Percentiles rank a stretch among this genome's conserved stretches.
phyloP scores from a whole-genome alignment of 352 stramenopile species.

The Globisporangium lucens region DNA sequence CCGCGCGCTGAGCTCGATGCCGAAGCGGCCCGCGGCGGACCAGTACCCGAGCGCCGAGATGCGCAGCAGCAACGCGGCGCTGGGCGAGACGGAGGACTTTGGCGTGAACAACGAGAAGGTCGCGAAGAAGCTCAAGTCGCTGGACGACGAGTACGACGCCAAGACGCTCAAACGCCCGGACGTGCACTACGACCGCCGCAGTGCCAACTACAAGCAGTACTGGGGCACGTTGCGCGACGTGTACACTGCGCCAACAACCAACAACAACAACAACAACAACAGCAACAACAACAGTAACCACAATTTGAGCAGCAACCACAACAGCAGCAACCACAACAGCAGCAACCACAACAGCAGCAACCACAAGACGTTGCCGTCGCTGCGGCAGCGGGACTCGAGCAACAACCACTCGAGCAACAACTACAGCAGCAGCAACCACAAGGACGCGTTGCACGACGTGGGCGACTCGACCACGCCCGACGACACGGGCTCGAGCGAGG shows the following conservation, averaged over 20 bases:
- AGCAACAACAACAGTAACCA: background rate
- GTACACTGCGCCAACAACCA: conserved; percentile 33
- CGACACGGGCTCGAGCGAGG: conserved; percentile 37
- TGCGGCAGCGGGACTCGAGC: conserved; percentile 6
- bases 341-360: background rate
- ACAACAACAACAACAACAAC: conserved; percentile 18
- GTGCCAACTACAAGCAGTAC: conserved; percentile 65
- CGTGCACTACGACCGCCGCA: conserved; percentile 43
- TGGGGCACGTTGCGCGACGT: conserved; percentile 67
- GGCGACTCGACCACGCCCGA: conserved; percentile 56
- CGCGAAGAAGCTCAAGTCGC: conserved; percentile 67
- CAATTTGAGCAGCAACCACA: background rate
- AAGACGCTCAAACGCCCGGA: conserved; percentile 41
- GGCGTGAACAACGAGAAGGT: conserved; percentile 59
- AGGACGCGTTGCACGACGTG: conserved; percentile 10
- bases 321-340: conserved; percentile 6
- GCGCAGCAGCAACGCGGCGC: conserved; percentile 2
- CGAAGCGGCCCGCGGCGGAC: conserved; percentile 5
- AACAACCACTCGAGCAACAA: background rate
- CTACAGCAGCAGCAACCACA: conserved; percentile 16
- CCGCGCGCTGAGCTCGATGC: conserved; percentile 32
- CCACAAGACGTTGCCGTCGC: conserved; percentile 10
- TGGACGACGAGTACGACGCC: conserved; percentile 72
- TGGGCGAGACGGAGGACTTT: conserved; percentile 50
- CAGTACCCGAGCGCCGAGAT: conserved; percentile 10